Conservation (phyloP, 371 early-diverging fungal genomes). For the Mortierella polycephala region DNA sequence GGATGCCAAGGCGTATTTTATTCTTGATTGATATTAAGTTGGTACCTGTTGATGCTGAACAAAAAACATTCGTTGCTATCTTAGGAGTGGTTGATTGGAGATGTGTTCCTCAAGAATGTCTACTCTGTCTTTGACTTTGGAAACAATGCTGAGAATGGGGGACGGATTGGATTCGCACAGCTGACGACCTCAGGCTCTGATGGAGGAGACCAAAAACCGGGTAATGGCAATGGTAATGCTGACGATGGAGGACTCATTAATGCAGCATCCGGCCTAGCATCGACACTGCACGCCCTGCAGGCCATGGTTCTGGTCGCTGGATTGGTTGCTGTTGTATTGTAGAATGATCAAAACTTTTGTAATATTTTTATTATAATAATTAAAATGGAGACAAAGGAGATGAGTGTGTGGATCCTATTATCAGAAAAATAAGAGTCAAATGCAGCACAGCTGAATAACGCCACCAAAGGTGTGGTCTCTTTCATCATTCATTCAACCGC, state of each 20-base stretch:
- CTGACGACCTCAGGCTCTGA: neutral
- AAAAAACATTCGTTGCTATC: too few relatives aligned
- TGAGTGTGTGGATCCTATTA: too few relatives aligned
- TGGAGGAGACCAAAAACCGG: neutral
- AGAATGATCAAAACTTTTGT: neutral
- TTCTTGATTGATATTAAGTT: too few relatives aligned
- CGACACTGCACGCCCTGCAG: conserved; percentile 8
- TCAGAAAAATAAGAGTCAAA: too few relatives aligned
- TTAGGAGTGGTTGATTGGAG: conserved; percentile 39
- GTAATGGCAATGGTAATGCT: neutral
- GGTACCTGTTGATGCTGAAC: too few relatives aligned
- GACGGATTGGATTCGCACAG: conserved; percentile 40
- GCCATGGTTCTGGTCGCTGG: conserved; percentile 1
- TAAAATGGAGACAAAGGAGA: neutral
- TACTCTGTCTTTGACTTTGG: conserved; percentile 48
- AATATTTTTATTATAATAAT: neutral
- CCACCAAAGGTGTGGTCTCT: too few relatives aligned
- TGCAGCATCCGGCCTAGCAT: neutral
- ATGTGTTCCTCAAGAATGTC: conserved; percentile 37
- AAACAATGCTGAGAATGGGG: conserved; percentile 20
- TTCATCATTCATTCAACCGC: too few relatives aligned
- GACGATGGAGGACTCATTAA: neutral
- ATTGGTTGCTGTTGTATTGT: neutral
- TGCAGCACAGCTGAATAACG: too few relatives aligned
- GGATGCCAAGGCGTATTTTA: neutral